A percentile compares a stretch with the other conserved stretches of the same genome.
These are phyloP conservation scores for Amesomyces nigricolor DNA, from an alignment of 2,329 filamentous ascomycete species.

Conservation along the genomic window DNA sequence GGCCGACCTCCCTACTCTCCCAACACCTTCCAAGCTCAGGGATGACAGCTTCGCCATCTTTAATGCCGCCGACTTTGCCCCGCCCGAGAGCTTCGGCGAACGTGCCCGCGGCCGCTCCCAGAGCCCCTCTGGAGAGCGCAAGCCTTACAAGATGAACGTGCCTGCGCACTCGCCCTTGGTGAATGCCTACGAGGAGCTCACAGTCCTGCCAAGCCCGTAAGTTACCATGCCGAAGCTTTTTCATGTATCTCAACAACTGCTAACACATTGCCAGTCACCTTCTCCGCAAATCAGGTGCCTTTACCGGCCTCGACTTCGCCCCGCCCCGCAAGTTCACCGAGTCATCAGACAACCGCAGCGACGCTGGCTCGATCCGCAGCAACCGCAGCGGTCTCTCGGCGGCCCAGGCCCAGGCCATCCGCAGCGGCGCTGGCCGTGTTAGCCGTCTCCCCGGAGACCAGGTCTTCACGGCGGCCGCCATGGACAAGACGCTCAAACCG, in stretches of 20 bases:
- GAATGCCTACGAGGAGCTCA: conserved; percentile 80
- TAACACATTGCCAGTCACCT: conserved; percentile 48
- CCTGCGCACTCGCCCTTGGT: conserved; percentile 72
- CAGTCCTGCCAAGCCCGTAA: conserved; percentile 84
- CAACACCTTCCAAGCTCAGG: conserved; percentile 76
- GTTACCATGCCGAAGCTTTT: conserved; percentile 34
- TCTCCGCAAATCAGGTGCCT: conserved; percentile 71
- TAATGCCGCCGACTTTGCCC: conserved; percentile 76
- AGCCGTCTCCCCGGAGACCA: conserved; percentile 76
- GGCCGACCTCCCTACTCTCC: conserved; percentile 65
- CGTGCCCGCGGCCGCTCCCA: conserved; percentile 63
- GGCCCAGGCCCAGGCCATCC: conserved; percentile 63
- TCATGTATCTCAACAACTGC: not conserved
- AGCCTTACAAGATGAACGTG: conserved; percentile 69
- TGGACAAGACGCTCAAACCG: conserved; percentile 56
- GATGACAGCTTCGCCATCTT: conserved; percentile 72
- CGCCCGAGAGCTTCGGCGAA: conserved; percentile 62
- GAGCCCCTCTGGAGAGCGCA: conserved; percentile 57
- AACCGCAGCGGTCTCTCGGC: conserved; percentile 74
- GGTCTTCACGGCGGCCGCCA: conserved; percentile 68
- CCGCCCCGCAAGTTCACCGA: conserved; percentile 70
- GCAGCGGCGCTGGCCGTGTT: conserved; percentile 77
- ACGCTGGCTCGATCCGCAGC: conserved; percentile 63
- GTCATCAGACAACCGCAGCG: conserved; percentile 50
- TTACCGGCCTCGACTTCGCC: conserved; percentile 75